Base-by-base conservation (phyloP, 2,329 filamentous ascomycete genomes). In the Fusarium heterosporum region DNA sequence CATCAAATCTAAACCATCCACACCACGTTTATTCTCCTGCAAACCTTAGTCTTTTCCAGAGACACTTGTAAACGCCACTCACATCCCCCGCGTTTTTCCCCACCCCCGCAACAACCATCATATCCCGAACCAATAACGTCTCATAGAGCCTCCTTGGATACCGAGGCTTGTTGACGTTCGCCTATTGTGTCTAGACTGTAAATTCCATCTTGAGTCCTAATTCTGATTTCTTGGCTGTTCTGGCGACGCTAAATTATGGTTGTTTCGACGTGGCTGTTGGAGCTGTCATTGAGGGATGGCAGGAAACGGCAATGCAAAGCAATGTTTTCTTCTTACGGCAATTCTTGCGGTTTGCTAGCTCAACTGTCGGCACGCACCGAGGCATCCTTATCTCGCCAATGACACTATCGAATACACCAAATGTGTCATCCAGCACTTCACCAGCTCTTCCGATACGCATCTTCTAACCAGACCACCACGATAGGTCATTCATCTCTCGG, bases 161-260 rank as follows among this genome's bases (percentile, higher is more conserved):
- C 65, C 65, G 65, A 68, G 65, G 65, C 65, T 66, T 40, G 26
- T 53, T 43, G 40, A 43, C 28, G 16, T 47, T 36, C 19, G 41
- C 50, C 51, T 50, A 17, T 45, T 46, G 45, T 13, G 29, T 45
- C 36, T 52, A 53, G 49, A 25, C 30, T 25, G 26, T 10, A 47
- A 38, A 36, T 29, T 32, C 61, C 17, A 54, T 25, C 29, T 40
- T 26, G 49, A 50, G 28, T 30, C 29, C 26, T 28, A 58, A 47
- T 13, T 34, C 50, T 32, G 39, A 45, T 41, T 26, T 30, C 22
- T 40, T 41, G 46, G 30, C 22, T 25, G 47, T 55, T 25, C 26
- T 13, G 45, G 26, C 28, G 12, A 48, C 64, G 64, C 64, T 68
- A 70, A 55, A 36, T 59, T 65, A 65, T 52, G 64, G 64, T 68